Conservation (phyloP, 2,329 filamentous ascomycete genomes). For the Talaromyces sp. region DNA sequence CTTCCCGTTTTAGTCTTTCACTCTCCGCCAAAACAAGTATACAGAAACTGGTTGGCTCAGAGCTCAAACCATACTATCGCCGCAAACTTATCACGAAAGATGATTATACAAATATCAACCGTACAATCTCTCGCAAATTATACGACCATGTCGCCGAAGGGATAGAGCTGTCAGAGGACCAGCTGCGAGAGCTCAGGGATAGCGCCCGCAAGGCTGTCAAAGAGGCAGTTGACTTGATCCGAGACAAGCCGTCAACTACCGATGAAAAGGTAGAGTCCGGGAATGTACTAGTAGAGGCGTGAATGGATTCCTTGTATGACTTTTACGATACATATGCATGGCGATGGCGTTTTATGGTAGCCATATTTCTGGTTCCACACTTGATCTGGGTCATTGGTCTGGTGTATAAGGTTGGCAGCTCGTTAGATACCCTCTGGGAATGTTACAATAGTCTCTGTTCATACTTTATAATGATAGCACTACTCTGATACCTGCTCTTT, state of each 20-base stretch:
- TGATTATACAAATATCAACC: constrained; percentile 89
- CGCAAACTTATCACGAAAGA: constrained; percentile 77
- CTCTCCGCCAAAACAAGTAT: constrained; percentile 84
- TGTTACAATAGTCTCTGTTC: neutral
- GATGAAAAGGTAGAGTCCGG: constrained; percentile 1
- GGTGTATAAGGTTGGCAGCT: neutral
- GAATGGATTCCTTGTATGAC: neutral
- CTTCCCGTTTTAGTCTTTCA: constrained; percentile 63
- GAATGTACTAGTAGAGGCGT: neutral
- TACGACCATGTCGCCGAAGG: constrained; percentile 65
- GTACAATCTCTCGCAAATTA: constrained; percentile 79
- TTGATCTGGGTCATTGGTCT: neutral
- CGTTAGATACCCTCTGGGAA: neutral
- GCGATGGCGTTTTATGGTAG: constrained; percentile 10
- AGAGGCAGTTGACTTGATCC: constrained; percentile 57
- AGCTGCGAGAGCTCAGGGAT: constrained; percentile 68
- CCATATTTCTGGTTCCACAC: neutral
- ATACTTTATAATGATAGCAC: neutral
- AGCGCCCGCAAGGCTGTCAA: constrained; percentile 76
- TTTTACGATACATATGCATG: constrained; percentile 15
- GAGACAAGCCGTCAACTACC: neutral
- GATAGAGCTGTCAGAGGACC: constrained; percentile 60
- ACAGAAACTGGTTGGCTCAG: constrained; percentile 79
- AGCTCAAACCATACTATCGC: constrained; percentile 78
- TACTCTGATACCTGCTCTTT: neutral